Base-by-base conservation (phyloP, 2,329 filamentous ascomycete genomes). In the Scorias spongiosa region DNA sequence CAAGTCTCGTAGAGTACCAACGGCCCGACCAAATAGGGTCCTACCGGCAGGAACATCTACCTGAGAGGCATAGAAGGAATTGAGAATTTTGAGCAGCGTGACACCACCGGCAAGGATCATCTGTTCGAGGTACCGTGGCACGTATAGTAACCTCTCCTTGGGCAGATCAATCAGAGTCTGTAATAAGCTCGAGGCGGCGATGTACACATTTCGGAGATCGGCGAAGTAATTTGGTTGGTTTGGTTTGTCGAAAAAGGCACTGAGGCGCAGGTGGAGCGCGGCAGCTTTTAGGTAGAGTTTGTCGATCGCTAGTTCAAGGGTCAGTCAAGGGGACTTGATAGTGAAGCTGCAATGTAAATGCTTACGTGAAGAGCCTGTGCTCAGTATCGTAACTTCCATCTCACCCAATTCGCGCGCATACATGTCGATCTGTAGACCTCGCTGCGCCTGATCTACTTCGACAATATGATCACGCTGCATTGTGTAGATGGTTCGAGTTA, bases 21-120 rank as follows among this genome's bases (percentile, higher is more conserved):
- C 80, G 1, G 82, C 81, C 39, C 74, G 71, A 51, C 84, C 74
- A 56, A 89, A 87, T 10, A 85, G 72, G 4, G 69, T 72, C 18
- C 80, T 75, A 10, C 80, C 81, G 5, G 77, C 71, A 32, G 79
- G 72, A 45, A 75, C 76, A 51, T 87, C 81, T 44, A 84, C 76
- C n/a, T 78, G 77, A 51, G 74, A 74, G 36, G 80, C 72, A 53
- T 88, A 88, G 15, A 83, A 86, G 41, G 80, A 76, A 64, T 88
- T 80, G 45, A 89, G 69, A 55, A 82, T 66, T 53, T 88, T 89
- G 48, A 88, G 70, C 40, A 91, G 66, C 1, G 82, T 79, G 54
- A 87, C 87, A 2, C 80, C 79, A 5, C 80, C 82, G 2, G 83
- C 84, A n/a, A 88, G 76, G 45, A 87, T 76, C 80, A 89, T 88